phyloP scores from a whole-genome alignment of 305 asterid species.

The Galium porrigens region DNA sequence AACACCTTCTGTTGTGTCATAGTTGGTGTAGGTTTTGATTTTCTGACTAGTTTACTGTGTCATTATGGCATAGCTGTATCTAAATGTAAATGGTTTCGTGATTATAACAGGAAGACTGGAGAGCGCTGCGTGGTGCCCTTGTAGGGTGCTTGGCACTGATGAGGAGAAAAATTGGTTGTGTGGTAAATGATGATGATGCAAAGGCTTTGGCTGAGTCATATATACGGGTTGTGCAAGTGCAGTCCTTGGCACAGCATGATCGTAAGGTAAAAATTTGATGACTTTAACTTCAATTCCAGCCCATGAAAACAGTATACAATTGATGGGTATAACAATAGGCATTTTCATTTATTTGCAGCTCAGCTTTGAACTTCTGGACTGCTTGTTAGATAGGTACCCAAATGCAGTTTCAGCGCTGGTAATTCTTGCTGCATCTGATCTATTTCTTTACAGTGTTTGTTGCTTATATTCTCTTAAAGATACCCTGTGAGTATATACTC shows the following conservation, averaged over 20 bases:
- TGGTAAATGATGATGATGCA: conserved; percentile 44
- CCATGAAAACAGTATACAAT: background rate
- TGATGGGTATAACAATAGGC: background rate
- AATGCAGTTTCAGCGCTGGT: conserved; percentile 58
- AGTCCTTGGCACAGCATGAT: conserved; percentile 74
- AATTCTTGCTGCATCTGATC: conserved; percentile 17
- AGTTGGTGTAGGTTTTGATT: background rate
- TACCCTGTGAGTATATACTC: background rate
- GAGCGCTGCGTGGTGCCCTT: conserved; percentile 82
- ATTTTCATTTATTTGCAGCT: conserved; percentile 46
- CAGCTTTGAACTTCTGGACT: conserved; percentile 76
- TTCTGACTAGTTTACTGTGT: background rate
- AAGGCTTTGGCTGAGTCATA: conserved; percentile 53
- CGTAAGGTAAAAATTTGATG: conserved; percentile 45
- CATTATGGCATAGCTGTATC: background rate
- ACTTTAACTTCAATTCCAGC: conserved; percentile 7
- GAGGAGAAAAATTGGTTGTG: conserved; percentile 60
- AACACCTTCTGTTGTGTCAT: background rate
- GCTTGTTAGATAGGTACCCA: conserved; percentile 46
- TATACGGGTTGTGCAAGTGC: conserved; percentile 56
- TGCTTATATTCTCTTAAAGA: background rate
- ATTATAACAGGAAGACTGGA: conserved; percentile 85
- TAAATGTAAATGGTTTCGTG: conserved; percentile 24
- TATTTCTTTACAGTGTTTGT: conserved; percentile 11
- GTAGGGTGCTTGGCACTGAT: conserved; percentile 83